Evolutionary conservation across 1,284 basidiomycete genomes (phyloP).

Genomic region (Marasmius oreades): DNA sequence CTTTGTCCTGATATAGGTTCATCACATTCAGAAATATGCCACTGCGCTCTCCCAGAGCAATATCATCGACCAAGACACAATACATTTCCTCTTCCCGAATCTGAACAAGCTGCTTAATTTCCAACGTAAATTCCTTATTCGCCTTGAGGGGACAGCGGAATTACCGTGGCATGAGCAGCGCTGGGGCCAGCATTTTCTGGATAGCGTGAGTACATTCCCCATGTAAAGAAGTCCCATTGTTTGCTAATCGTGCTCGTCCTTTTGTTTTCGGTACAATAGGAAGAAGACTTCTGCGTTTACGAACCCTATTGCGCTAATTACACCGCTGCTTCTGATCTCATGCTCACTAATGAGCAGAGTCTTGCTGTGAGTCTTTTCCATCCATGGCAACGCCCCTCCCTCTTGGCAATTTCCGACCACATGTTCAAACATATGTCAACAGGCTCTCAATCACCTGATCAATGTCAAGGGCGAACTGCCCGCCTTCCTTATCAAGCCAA

Average conservation of each 20-base stretch:
- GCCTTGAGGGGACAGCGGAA: slow-evolving; percentile 84
- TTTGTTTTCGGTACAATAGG: slow-evolving; percentile 58
- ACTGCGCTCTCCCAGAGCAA: slow-evolving; percentile 77
- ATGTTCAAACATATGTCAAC: slow-evolving; percentile 38
- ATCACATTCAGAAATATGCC: slow-evolving; percentile 66
- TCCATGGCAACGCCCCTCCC: slow-evolving; percentile 22
- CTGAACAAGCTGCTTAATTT: slow-evolving; percentile 96
- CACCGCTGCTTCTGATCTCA: slow-evolving; percentile 81
- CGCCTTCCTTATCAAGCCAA: slow-evolving; percentile 88
- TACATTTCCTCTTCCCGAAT: slow-evolving; percentile 94
- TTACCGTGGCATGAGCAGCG: slow-evolving; percentile 82
- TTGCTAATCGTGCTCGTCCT: slow-evolving; percentile 28
- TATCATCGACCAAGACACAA: slow-evolving; percentile 89
- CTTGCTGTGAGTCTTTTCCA: slow-evolving; percentile 61
- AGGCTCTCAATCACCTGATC: slow-evolving; percentile 75
- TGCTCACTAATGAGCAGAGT: slow-evolving; percentile 82
- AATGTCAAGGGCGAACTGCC: slow-evolving; percentile 85
- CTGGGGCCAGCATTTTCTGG: slow-evolving; percentile 84
- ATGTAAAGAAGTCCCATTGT: slow-evolving; percentile 33
- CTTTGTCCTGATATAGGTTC: slow-evolving; percentile 14
- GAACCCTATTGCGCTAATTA: slow-evolving; percentile 99
- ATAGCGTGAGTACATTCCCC: slow-evolving; percentile 58
- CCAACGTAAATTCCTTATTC: slow-evolving; percentile 94
- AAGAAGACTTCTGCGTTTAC: slow-evolving; percentile 92
- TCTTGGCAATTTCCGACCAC: slow-evolving; percentile 26